Conservation (phyloP, 305 asterid species). For the Withania somnifera region DNA sequence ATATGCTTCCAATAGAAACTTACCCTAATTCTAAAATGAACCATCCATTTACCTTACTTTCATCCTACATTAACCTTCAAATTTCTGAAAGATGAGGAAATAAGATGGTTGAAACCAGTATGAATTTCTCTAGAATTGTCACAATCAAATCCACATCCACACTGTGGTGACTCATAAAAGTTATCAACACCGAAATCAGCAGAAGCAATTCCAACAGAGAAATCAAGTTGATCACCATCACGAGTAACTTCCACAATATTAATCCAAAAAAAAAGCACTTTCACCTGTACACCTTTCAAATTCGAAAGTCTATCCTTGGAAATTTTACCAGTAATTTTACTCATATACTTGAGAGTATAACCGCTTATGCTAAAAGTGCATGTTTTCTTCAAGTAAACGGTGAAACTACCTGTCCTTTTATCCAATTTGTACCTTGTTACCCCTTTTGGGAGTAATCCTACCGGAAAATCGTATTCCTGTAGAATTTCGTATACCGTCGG, state of each 20-base stretch:
- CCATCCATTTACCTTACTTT: too few species aligned
- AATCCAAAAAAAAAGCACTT: conserved; percentile 48
- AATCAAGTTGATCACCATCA: conserved; percentile 31
- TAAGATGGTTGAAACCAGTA: background rate
- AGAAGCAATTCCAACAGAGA: conserved; percentile 60
- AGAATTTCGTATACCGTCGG: conserved; percentile 31
- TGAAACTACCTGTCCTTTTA: conserved; percentile 23
- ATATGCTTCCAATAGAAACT: background rate
- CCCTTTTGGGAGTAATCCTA: conserved; percentile 35
- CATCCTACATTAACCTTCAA: background rate
- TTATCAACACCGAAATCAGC: conserved; percentile 40
- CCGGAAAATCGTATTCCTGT: conserved; percentile 30
- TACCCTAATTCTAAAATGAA: too few species aligned
- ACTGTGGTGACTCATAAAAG: conserved; percentile 55
- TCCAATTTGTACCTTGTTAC: conserved; percentile 25
- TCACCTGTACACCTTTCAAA: conserved; percentile 34
- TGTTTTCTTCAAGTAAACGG: conserved; percentile 19
- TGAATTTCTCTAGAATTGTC: background rate
- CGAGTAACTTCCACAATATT: conserved; percentile 44
- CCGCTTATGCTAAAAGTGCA: conserved; percentile 28
- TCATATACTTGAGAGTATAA: conserved; percentile 28
- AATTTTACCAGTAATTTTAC: conserved; percentile 31
- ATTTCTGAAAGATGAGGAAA: background rate
- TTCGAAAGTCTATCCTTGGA: conserved; percentile 16
- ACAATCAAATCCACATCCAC: conserved; percentile 82